Conservation (phyloP, 2,329 filamentous ascomycete genomes). For the Claviceps monticola region DNA sequence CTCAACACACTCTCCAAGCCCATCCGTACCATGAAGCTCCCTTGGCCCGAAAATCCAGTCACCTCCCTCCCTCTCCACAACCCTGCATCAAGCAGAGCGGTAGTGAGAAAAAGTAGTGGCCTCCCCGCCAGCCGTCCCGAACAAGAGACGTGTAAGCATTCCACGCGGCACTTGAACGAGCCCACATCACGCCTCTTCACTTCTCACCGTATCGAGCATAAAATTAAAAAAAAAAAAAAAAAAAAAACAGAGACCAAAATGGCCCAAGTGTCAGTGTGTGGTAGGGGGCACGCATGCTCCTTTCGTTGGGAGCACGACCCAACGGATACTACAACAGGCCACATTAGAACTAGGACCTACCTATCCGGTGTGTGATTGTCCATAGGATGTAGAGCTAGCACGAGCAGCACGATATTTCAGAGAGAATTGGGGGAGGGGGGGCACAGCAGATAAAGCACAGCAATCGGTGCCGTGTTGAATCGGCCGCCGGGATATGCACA, state of each 20-base stretch:
- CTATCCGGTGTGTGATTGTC: background rate
- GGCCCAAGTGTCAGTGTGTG: background rate
- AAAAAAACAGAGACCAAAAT: background rate
- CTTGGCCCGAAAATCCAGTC: no score
- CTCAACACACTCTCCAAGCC: no score
- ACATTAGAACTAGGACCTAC: background rate
- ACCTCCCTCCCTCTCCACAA: constrained; percentile 29
- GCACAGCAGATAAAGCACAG: no score
- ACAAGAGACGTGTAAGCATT: background rate
- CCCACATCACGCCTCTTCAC: background rate
- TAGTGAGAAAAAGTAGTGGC: constrained; percentile 37
- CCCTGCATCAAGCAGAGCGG: constrained; percentile 30
- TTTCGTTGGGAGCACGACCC: background rate
- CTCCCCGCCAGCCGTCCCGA: constrained; percentile 4
- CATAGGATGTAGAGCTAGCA: no score
- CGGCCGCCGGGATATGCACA: no score
- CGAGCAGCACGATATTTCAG: no score
- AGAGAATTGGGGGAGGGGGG: no score
- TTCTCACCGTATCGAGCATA: background rate
- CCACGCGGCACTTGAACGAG: background rate
- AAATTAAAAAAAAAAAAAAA: no score
- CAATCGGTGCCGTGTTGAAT: no score
- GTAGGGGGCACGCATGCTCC: background rate
- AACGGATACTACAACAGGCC: background rate
- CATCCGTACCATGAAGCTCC: no score